phyloP scores from a whole-genome alignment of 2,329 filamentous ascomycete species.

The Nannizzia gypsea region DNA sequence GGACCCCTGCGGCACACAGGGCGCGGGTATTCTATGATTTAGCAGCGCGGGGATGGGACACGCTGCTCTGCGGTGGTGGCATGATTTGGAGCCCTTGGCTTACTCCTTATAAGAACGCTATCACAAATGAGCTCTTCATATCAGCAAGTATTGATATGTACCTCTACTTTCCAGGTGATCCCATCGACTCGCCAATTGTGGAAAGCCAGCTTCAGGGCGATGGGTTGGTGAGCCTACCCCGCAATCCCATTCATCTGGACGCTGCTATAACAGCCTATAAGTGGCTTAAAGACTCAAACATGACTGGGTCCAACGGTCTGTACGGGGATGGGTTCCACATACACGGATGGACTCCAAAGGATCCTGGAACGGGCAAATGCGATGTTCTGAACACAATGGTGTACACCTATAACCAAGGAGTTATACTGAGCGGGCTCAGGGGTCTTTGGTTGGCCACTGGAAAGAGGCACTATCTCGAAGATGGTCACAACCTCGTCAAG shows the following conservation, averaged over 20 bases:
- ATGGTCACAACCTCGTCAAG: slow-evolving; percentile 66
- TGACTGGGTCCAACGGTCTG: slow-evolving; percentile 63
- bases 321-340: slow-evolving; percentile 88
- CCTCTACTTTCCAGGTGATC: slow-evolving; percentile 71
- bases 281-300: slow-evolving; percentile 69
- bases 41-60: slow-evolving; percentile 69
- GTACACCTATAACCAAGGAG: slow-evolving; percentile 93
- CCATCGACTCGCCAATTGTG: slow-evolving; percentile 41
- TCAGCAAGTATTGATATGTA: slow-evolving; percentile 82
- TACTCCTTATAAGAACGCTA: slow-evolving; percentile 84
- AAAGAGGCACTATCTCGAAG: slow-evolving; percentile 56
- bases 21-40: slow-evolving; percentile 78
- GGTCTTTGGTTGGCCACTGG: slow-evolving; percentile 71
- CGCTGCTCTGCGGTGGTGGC: slow-evolving; percentile 65
- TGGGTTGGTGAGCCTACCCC: slow-evolving; percentile 26
- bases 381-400: slow-evolving; percentile 77
- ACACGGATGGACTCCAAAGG: slow-evolving; percentile 45
- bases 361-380: slow-evolving; percentile 58
- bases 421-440: slow-evolving; percentile 68
- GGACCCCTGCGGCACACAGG: slow-evolving; percentile 66
- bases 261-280: slow-evolving; percentile 66
- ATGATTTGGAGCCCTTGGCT: slow-evolving; percentile 83
- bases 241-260: slow-evolving; percentile 55
- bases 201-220: slow-evolving; percentile 16
- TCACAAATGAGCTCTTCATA: slow-evolving; percentile 86